These are phyloP conservation scores for Clonostachys solani DNA, from an alignment of 2,329 filamentous ascomycete species.

Conservation along the genomic window DNA sequence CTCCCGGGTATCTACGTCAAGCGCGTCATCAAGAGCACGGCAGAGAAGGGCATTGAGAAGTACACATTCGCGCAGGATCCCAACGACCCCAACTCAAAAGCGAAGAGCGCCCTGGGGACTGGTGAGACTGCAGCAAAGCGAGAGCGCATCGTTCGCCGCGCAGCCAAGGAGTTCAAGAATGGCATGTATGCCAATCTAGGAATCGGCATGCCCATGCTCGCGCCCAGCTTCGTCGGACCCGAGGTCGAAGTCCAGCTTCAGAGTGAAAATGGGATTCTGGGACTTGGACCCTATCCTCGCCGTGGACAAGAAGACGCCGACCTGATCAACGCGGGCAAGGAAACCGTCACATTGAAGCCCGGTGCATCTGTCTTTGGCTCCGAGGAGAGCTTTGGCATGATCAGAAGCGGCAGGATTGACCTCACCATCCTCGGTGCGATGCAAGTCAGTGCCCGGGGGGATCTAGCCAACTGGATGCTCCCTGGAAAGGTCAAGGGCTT, in stretches of 20 bases:
- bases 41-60: slow-evolving; percentile 66
- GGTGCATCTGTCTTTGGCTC: slow-evolving; percentile 77
- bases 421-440: slow-evolving; percentile 80
- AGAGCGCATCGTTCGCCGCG: slow-evolving; percentile 70
- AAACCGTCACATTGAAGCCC: slow-evolving; percentile 75
- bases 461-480: slow-evolving; percentile 88
- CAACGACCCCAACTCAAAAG: slow-evolving; percentile 49
- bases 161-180: slow-evolving; percentile 76
- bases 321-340: slow-evolving; percentile 79
- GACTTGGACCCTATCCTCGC: slow-evolving; percentile 78
- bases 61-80: slow-evolving; percentile 16
- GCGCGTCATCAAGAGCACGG: slow-evolving; percentile 71
- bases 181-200: slow-evolving; percentile 79
- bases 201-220: slow-evolving; percentile 80
- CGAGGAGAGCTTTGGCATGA: slow-evolving; percentile 83
- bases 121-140: slow-evolving; percentile 49
- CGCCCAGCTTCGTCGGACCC: slow-evolving; percentile 68
- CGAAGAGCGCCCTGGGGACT: slow-evolving; percentile 26
- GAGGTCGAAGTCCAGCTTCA: slow-evolving; percentile 76
- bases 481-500: slow-evolving; percentile 87
- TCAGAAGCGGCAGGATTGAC: slow-evolving; percentile 78
- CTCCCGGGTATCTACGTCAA: slow-evolving; percentile 81
- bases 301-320: slow-evolving; percentile 73
- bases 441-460: slow-evolving; percentile 74
- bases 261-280: slow-evolving; percentile 81